Evolutionary conservation across 208 protist genomes (phyloP).

Genomic region (Trypanosoma theileri): DNA sequence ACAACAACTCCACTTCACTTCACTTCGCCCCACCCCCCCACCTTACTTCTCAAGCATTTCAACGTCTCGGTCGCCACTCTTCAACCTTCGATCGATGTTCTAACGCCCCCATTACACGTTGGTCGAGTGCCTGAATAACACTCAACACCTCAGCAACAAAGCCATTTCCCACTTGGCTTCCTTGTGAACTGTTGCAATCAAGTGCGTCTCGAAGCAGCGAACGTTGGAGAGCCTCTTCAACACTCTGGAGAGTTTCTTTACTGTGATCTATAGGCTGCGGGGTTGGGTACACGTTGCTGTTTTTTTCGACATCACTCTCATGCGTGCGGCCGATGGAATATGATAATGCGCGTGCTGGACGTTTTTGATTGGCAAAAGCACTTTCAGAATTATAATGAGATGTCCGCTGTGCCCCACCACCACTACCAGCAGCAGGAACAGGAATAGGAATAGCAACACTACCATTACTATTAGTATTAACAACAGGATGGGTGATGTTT

Average conservation of each 20-base stretch:
- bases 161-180: slow-evolving; percentile 14
- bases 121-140: slow-evolving; percentile 80
- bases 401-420: not conserved
- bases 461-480: not conserved
- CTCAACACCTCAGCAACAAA: slow-evolving; percentile 82
- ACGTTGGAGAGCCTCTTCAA: slow-evolving; percentile 20
- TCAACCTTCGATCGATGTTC: slow-evolving; percentile 24
- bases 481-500: no score
- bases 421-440: not conserved
- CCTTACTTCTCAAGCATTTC: not conserved
- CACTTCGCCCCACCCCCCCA: no score
- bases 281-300: slow-evolving; percentile 8
- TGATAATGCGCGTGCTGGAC: slow-evolving; percentile 3
- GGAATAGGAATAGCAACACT: not conserved
- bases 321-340: not conserved
- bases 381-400: not conserved
- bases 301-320: not conserved
- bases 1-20: no score
- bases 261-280: slow-evolving; percentile 7
- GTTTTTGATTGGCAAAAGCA: not conserved
- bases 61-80: not conserved
- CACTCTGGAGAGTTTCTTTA: not conserved
- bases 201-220: slow-evolving; percentile 19
- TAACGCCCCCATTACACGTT: slow-evolving; percentile 66
- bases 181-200: not conserved